These are phyloP conservation scores for Exophiala spinifera DNA, from an alignment of 2,329 filamentous ascomycete species.

Conservation along the genomic window DNA sequence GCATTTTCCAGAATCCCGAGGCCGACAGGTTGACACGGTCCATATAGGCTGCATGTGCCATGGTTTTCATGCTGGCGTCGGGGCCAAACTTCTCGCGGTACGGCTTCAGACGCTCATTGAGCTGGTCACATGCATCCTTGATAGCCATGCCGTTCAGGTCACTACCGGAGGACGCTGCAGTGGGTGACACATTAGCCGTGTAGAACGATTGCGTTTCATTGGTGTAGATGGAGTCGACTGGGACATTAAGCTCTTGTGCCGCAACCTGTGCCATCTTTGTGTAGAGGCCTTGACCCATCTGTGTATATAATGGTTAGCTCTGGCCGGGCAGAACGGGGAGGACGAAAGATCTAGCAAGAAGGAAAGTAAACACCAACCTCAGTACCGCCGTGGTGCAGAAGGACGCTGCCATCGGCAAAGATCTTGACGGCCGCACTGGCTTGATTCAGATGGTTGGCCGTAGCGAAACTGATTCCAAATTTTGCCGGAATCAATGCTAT, in stretches of 20 bases:
- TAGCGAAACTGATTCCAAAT: constrained; percentile 90
- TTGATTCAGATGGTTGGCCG: constrained; percentile 92
- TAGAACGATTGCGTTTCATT: constrained; percentile 95
- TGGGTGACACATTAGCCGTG: constrained; percentile 88
- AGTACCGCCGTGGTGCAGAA: constrained; percentile 92
- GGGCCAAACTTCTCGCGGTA: constrained; percentile 81
- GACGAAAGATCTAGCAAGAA: not conserved
- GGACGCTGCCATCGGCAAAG: constrained; percentile 88
- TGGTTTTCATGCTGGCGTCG: constrained; percentile 76
- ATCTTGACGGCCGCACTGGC: constrained; percentile 94
- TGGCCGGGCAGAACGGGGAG: too few species aligned
- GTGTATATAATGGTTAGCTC: not conserved
- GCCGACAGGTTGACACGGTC: constrained; percentile 93
- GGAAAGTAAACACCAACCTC: constrained; percentile 38
- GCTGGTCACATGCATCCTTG: constrained; percentile 83
- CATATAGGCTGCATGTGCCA: constrained; percentile 91
- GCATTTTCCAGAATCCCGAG: constrained; percentile 95
- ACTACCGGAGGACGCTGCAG: constrained; percentile 88
- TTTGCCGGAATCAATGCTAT: constrained; percentile 87
- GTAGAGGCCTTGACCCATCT: constrained; percentile 97
- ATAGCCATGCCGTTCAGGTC: constrained; percentile 96
- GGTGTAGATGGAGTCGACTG: constrained; percentile 80
- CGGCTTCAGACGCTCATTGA: constrained; percentile 81
- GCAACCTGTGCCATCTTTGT: constrained; percentile 97
- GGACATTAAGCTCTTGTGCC: constrained; percentile 80